Base-by-base conservation (phyloP, 202 grass and related monocot genomes). In the Saccharum hybrid region DNA sequence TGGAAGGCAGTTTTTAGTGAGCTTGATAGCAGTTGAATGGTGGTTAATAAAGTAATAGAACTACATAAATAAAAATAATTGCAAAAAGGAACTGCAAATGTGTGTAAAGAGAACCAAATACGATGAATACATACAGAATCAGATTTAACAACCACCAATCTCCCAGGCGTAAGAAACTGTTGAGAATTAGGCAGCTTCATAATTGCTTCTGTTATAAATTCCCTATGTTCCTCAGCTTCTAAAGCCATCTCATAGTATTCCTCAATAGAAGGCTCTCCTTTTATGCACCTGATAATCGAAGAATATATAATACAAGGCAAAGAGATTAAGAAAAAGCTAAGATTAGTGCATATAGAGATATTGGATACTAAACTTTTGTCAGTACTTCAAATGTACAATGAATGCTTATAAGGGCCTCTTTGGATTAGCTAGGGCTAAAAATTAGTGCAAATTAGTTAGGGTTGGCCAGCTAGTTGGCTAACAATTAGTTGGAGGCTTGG, bases 231-330 rank as follows among this genome's bases (percentile, higher is more conserved):
- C 76, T 98, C 90, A 76, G 92, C 88, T 88, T 98, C 66, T 88
- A 82, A 56, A 40, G 63, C 66, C 88, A 91, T 88, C 70, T 83
- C 87, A 6, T 91, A 98, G 76, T 98, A 98, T 76, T 94, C 92
- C 88, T 98, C 95, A 80, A 98, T 92, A 48, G 91, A 70, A 70
- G 95, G 87, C 63, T 94, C 95, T 73, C 95, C 95, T 89, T 98
- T 98, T 88, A 98, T 95, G 84, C 95, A 98, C 54, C 95, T 94
- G 77, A 72, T 16, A 68, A 80, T 48, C 31, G 15, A 82, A 89
- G 14, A 76, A 71, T 72, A 63, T 80, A 41, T 42, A 68, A 57
- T n/a, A 61, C 48, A 33, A 76, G 23, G 65, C 18, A 69, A 76
- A 23, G 41, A 74, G 16, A 40, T 19, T 63, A 63, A 72, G 12